Conservation (phyloP, 2,329 filamentous ascomycete genomes). For the Neophaeococcomyces mojaviensis region DNA sequence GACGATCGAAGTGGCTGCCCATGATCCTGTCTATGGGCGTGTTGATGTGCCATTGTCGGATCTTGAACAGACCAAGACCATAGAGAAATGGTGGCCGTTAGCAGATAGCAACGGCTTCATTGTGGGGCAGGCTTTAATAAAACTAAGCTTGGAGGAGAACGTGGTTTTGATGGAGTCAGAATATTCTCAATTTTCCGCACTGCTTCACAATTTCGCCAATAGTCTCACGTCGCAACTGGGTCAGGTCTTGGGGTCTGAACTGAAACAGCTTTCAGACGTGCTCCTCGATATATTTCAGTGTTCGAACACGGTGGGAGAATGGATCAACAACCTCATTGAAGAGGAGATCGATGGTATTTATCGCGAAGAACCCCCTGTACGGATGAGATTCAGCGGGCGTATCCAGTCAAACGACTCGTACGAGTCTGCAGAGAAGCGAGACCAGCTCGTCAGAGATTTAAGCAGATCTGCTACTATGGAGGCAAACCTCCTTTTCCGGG, state of each 20-base stretch:
- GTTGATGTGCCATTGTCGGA: conserved; percentile 79
- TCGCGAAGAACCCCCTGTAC: conserved; percentile 65
- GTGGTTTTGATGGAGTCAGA: conserved; percentile 81
- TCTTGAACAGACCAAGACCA: conserved; percentile 66
- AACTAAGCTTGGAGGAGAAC: conserved; percentile 75
- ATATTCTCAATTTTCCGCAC: conserved; percentile 72
- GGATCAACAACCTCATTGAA: conserved; percentile 88
- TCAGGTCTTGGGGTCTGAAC: conserved; percentile 65
- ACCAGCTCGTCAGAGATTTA: conserved; percentile 56
- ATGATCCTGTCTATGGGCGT: conserved; percentile 42
- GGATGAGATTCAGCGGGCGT: conserved; percentile 55
- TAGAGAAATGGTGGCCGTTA: conserved; percentile 83
- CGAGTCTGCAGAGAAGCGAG: conserved; percentile 49
- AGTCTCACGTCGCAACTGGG: conserved; percentile 80
- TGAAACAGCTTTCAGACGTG: conserved; percentile 74
- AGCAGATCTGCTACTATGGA: conserved; percentile 63
- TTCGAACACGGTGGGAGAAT: conserved; percentile 73
- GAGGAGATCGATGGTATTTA: conserved; percentile 93
- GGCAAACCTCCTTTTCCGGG: conserved; percentile 88
- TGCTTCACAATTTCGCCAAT: conserved; percentile 77
- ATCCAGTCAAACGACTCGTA: conserved; percentile 55
- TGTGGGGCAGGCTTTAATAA: conserved; percentile 78
- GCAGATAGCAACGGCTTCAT: conserved; percentile 66
- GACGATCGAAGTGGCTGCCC: conserved; percentile 41
- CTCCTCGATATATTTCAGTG: conserved; percentile 94